Evolutionary conservation across 2,329 filamentous ascomycete species (phyloP).

Genomic region (Balansia obtecta): DNA sequence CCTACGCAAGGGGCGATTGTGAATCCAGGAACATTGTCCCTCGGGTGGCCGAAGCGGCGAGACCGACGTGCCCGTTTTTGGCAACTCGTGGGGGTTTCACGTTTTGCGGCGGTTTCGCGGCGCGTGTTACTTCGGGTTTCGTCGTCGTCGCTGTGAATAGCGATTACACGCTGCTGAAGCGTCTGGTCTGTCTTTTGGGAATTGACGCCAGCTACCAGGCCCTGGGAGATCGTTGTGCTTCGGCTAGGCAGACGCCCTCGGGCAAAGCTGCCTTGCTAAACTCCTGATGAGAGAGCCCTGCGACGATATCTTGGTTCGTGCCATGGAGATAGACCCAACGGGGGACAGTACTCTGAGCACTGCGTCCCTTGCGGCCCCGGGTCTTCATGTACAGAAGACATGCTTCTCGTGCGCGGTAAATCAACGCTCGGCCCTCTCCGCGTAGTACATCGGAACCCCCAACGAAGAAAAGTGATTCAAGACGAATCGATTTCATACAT

Average conservation of each 20-base stretch:
- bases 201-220: neutral
- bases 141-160: neutral
- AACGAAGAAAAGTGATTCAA: too few relatives aligned
- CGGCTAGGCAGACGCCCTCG: neutral
- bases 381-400: neutral
- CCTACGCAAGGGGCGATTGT: too few relatives aligned
- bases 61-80: neutral
- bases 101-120: neutral
- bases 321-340: neutral
- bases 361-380: neutral
- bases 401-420: neutral
- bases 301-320: neutral
- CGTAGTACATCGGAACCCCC: neutral
- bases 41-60: neutral
- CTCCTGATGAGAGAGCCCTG: neutral
- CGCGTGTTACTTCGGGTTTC: neutral
- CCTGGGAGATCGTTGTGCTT: neutral
- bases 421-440: too few relatives aligned
- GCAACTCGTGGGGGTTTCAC: neutral
- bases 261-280: neutral
- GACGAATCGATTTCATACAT: too few relatives aligned
- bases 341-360: neutral
- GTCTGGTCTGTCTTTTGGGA: neutral
- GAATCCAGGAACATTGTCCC: neutral
- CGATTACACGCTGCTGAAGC: neutral